Evolutionary conservation across 768 basidiomycete species (phyloP).

Genomic region (Termitomyces sp.): DNA sequence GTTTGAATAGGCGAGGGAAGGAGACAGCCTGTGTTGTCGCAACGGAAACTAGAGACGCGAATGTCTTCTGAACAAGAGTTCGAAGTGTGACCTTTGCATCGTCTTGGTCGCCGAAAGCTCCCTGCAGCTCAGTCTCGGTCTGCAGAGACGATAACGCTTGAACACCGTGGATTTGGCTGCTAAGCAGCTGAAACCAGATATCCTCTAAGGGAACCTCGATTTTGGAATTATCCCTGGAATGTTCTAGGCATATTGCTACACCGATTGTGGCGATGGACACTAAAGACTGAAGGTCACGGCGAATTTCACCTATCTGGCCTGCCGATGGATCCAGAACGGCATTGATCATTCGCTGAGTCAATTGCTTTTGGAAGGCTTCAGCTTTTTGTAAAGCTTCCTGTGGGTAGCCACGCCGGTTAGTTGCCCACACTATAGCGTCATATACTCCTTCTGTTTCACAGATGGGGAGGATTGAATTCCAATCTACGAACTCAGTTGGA

Average conservation of each 20-base stretch:
- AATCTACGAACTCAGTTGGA: conserved; percentile 54
- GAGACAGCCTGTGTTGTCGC: conserved; percentile 78
- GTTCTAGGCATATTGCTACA: conserved; percentile 67
- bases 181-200: conserved; percentile 86
- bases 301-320: conserved; percentile 24
- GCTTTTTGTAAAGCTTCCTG: conserved; percentile 66
- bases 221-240: conserved; percentile 46
- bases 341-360: conserved; percentile 46
- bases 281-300: conserved; percentile 46
- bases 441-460: conserved; percentile 69
- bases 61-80: conserved; percentile 78
- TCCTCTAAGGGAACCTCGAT: conserved; percentile 63
- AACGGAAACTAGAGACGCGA: conserved; percentile 80
- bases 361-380: conserved; percentile 51
- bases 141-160: conserved; percentile 60
- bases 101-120: conserved; percentile 15
- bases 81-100: conserved; percentile 56
- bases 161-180: conserved; percentile 77
- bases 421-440: conserved; percentile 82
- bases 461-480: conserved; percentile 49
- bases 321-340: conserved; percentile 27
- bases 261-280: conserved; percentile 59
- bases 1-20: conserved; percentile 90
- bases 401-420: conserved; percentile 63
- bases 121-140: conserved; percentile 16